Conservation (phyloP, 495 filamentous ascomycete species). For the Annulohypoxylon moriforme region DNA sequence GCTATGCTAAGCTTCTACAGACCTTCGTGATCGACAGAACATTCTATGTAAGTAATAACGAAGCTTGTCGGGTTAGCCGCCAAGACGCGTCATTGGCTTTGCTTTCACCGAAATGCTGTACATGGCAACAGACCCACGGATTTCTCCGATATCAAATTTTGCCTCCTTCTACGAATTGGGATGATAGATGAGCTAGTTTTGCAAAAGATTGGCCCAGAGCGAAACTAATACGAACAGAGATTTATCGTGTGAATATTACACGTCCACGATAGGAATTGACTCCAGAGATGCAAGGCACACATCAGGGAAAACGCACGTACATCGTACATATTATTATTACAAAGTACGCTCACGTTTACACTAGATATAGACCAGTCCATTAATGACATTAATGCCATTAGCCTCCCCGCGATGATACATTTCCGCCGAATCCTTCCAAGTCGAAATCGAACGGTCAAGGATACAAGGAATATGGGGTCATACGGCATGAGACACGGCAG, state of each 20-base stretch:
- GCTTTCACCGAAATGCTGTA: slow-evolving; percentile 4
- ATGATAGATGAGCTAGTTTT: neutral
- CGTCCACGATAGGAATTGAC: slow-evolving; percentile 1
- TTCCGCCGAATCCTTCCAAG: slow-evolving; percentile 23
- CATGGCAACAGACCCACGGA: neutral
- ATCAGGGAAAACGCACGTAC: neutral
- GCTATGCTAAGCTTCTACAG: slow-evolving; percentile 2
- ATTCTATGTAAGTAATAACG: slow-evolving; percentile 14
- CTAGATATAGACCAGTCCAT: neutral
- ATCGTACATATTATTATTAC: too few relatives aligned
- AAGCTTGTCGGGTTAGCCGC: neutral
- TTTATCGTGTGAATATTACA: neutral
- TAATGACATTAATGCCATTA: slow-evolving; percentile 22
- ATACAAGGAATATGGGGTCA: slow-evolving; percentile 19
- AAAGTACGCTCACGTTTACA: neutral
- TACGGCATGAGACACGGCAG: slow-evolving; percentile 39
- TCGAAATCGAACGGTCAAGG: slow-evolving; percentile 24
- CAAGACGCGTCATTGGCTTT: slow-evolving; percentile 1
- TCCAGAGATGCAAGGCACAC: slow-evolving; percentile 4
- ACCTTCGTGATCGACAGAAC: slow-evolving; percentile 20
- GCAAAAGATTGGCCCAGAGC: neutral
- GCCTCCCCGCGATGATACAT: slow-evolving; percentile 11
- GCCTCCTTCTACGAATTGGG: neutral
- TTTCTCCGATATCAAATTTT: slow-evolving; percentile 8
- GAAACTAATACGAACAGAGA: neutral